Evolutionary conservation across 176 grass and related monocot genomes (phyloP).

Genomic region (Carex pumila): DNA sequence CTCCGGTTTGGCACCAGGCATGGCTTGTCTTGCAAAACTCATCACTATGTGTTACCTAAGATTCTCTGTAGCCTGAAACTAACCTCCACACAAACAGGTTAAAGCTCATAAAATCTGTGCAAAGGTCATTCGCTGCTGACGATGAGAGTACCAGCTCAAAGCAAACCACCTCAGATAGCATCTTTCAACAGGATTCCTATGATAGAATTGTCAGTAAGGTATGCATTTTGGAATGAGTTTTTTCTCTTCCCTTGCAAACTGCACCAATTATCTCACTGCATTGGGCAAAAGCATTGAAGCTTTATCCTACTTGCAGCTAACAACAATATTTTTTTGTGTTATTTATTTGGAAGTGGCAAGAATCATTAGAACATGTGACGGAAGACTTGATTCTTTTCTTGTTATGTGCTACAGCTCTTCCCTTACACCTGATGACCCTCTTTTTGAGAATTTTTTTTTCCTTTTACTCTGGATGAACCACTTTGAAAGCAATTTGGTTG

Average conservation of each 20-base stretch:
- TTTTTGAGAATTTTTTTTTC: background rate
- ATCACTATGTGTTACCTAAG: background rate
- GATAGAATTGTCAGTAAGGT: slow-evolving; percentile 57
- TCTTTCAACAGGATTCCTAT: slow-evolving; percentile 22
- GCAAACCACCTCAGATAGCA: slow-evolving; percentile 21
- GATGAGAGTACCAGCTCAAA: slow-evolving; percentile 25
- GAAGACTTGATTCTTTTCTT: background rate
- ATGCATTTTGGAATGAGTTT: background rate
- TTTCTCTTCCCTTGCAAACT: slow-evolving; percentile 1
- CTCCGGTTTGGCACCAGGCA: slow-evolving; percentile 86
- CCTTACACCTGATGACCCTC: background rate
- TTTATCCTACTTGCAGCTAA: background rate
- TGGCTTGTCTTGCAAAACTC: slow-evolving; percentile 5
- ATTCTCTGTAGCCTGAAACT: background rate
- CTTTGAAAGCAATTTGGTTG: background rate
- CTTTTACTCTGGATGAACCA: background rate
- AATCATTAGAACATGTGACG: background rate
- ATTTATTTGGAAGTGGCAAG: background rate
- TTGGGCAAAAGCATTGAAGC: background rate
- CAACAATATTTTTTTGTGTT: background rate
- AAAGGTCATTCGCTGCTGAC: slow-evolving; percentile 19
- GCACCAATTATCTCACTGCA: background rate
- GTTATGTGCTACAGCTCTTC: background rate
- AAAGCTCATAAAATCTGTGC: slow-evolving; percentile 58
- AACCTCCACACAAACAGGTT: slow-evolving; percentile 26